These are phyloP conservation scores for Neospora caninum DNA, from an alignment of 169 alveolate genomes.

Conservation along the genomic window DNA sequence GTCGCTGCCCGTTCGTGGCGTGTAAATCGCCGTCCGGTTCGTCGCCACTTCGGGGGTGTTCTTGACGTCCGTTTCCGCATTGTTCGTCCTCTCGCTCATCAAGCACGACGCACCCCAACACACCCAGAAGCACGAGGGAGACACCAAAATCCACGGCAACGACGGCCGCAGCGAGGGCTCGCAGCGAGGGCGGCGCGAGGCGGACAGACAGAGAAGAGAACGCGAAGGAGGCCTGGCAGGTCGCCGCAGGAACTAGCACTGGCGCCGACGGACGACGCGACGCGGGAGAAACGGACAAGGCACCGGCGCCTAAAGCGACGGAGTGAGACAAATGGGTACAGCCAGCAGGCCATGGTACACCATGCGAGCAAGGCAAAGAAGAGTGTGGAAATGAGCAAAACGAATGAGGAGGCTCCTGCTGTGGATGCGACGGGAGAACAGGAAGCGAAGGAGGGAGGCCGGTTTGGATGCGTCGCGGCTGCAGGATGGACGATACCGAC, in stretches of 20 bases:
- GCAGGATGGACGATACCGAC: too few species aligned
- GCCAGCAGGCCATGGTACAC: too few species aligned
- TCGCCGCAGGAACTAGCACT: background rate
- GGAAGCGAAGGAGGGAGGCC: too few species aligned
- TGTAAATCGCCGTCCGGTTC: background rate
- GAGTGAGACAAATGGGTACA: too few species aligned
- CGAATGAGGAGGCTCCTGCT: too few species aligned
- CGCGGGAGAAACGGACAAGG: background rate
- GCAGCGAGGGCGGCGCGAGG: background rate
- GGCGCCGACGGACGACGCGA: background rate
- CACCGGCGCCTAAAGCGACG: background rate
- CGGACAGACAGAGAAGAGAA: background rate
- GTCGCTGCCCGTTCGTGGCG: too few species aligned
- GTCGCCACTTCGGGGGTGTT: background rate
- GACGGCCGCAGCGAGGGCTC: background rate
- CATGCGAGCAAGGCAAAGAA: too few species aligned
- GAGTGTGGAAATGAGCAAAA: too few species aligned
- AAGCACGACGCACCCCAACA: background rate
- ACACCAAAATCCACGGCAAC: background rate
- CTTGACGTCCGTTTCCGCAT: background rate
- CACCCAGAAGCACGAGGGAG: background rate
- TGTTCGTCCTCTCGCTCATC: background rate
- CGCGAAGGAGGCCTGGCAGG: background rate
- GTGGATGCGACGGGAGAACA: too few species aligned
- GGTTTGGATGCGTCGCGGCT: too few species aligned